Base-by-base conservation (phyloP, 768 basidiomycete species). In the Tricholoma sp. region DNA sequence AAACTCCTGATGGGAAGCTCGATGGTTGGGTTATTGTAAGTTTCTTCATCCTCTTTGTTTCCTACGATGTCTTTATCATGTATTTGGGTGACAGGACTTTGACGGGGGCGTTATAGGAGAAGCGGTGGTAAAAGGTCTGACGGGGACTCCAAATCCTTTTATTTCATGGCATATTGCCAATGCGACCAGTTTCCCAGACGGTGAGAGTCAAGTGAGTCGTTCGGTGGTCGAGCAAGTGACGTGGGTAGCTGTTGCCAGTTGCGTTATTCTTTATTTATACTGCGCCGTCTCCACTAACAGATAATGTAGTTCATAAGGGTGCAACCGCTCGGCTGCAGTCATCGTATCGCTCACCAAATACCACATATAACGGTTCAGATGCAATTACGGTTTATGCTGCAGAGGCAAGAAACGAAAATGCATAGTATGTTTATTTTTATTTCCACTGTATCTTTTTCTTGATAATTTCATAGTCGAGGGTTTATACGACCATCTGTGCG, bases 341-440 rank as follows among this genome's bases (percentile, higher is more conserved):
- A 8, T 72, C 77, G 32, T 69, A 81, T 15, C 63, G 67, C 4
- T 58, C 66, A 5, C 72, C 72, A 0, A 68, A 83, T 55, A 56
- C 68, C 2, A 55, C 71, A 0, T 85, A 85, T 54, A 71, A 84
- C 56, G 76, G 77, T 0, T 71, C 77, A 0, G 59, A 61, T 2
- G 83, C 81, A 1, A 69, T 87, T 3, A 83, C 78, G 0, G 76
- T 74, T 18, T 80, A 76, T 53, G 70, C 65, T 0, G 73, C 70
- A 0, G 76, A 79, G 55, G 85, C 80, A n/a, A 71, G 85, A 18
- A 86, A 81, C 50, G 85, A 86, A 59, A 83, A 80, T 54, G 78
- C 77, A 4, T 86, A 74, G 85, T 86, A 63, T 64, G 81, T 64
- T 7, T 29, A 36, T 15, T n/a, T 9, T 2, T 13, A 17, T 20